Evolutionary conservation across 768 basidiomycete species (phyloP), one percentile per base, ranked within the genome.

Genomic region (Termitomyces eurrhizus): DNA sequence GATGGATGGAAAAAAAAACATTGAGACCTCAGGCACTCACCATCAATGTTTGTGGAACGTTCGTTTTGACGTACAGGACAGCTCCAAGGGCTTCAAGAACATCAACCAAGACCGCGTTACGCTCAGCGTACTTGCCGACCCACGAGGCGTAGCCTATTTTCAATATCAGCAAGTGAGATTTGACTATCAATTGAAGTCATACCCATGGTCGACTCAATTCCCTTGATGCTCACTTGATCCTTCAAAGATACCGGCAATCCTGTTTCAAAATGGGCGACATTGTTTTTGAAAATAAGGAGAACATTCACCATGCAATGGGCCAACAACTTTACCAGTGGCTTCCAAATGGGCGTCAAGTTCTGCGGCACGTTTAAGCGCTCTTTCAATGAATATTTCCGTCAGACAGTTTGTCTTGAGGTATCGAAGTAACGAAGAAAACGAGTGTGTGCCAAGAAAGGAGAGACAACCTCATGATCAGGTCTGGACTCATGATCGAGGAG

Each of bases 361-460:
- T 16, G 78, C 72, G 1, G 93, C 92, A 9, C 85, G 78, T 18
- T 72, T 73, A 4, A 91, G 74, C 1, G 88, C 92, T 4, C 80
- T 78, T 32, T 92, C 87, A 54, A 92, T 80, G 66, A 90, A 91
- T n/a, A 92, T 86, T 70, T 93, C 91, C 0, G 91, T 93, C 42
- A 93, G 68, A 68, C 92, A 93, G 65, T 92, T 92, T 5, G 84
- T 85, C 89, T 91, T 37, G 33, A 52, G 7, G 21, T 16, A 13
- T 26, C 4, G 14, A 66, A 48, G 21, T 16, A 13, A 16, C 4
- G 14, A 66, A 48, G 18, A 36, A 33, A 21, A 3, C 16, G 3
- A n/a, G 6, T n/a, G 12, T n/a, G 12, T 12, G 21, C 5, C 0
- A 49, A 45, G 46, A 14, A 16, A 48, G 21, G 18, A 12, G 8